Percentiles rank a stretch among this genome's conserved stretches.
phyloP scores from a whole-genome alignment of 371 early-diverging fungal genomes.

The Ordospora pajunii region DNA sequence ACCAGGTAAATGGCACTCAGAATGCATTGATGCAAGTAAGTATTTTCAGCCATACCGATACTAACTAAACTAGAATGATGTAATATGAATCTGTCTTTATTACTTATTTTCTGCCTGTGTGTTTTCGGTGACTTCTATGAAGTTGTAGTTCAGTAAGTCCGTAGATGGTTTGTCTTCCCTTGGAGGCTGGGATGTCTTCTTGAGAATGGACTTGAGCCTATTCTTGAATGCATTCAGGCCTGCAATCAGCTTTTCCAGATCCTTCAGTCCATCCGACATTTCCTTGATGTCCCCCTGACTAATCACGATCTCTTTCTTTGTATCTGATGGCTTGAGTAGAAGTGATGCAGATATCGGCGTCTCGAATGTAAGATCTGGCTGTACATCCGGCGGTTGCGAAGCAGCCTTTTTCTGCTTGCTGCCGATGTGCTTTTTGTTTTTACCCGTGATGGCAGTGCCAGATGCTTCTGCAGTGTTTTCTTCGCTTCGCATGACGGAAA shows the following conservation, averaged over 20 bases:
- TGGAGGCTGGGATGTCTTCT: background rate
- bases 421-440: background rate
- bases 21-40: too few species aligned
- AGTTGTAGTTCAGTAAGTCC: conserved; percentile 3
- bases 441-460: background rate
- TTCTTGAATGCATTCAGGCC: background rate
- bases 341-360: conserved; percentile 1
- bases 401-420: background rate
- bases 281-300: background rate
- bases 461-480: background rate
- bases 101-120: background rate
- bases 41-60: background rate
- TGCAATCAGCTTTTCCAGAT: background rate
- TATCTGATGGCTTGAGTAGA: background rate
- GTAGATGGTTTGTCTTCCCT: background rate
- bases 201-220: background rate
- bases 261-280: background rate
- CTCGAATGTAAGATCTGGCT: background rate
- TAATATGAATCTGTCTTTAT: background rate
- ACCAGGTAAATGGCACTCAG: too few species aligned
- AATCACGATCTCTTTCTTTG: background rate
- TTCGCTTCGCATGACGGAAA: background rate
- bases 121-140: conserved; percentile 5
- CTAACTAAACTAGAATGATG: background rate
- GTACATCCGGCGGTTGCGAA: background rate